phyloP scores from a whole-genome alignment of 1,284 basidiomycete genomes.

The Coniferiporia sulphurascens region DNA sequence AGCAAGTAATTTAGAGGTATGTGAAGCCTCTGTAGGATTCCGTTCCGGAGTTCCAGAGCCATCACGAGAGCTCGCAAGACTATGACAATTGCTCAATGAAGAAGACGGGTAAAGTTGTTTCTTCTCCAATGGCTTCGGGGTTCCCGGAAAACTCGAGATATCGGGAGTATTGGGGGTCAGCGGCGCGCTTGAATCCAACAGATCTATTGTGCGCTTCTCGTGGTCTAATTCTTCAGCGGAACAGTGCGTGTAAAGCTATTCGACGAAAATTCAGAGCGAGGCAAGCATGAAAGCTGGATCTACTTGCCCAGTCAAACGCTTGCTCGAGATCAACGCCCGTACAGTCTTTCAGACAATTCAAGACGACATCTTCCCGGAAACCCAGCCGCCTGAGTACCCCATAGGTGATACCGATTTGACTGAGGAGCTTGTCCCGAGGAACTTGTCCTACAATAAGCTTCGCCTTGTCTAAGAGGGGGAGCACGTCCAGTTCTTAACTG shows the following conservation, averaged over 20 bases:
- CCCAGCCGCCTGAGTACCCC: slow-evolving; percentile 83
- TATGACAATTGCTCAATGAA: not conserved
- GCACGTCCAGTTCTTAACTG: not conserved
- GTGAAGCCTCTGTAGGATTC: not conserved
- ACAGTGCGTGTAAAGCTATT: slow-evolving; percentile 67
- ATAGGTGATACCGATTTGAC: slow-evolving; percentile 74
- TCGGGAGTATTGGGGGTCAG: slow-evolving; percentile 30
- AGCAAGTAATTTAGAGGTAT: not conserved
- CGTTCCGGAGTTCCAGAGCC: not conserved
- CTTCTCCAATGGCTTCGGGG: slow-evolving; percentile 8
- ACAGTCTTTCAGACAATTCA: slow-evolving; percentile 62
- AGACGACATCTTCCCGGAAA: slow-evolving; percentile 67
- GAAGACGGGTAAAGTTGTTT: not conserved
- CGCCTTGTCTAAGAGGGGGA: slow-evolving; percentile 18
- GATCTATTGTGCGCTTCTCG: slow-evolving; percentile 22
- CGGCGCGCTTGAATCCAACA: slow-evolving; percentile 21
- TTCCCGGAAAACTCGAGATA: slow-evolving; percentile 5
- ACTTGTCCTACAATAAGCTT: not conserved
- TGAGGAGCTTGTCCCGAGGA: slow-evolving; percentile 67
- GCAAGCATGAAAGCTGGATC: not conserved
- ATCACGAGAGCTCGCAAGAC: not conserved
- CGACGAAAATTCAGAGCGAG: slow-evolving; percentile 14
- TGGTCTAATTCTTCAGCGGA: slow-evolving; percentile 56
- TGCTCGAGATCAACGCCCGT: slow-evolving; percentile 79
- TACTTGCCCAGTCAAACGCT: slow-evolving; percentile 85